Percentiles rank a stretch among this genome's conserved stretches.
phyloP scores from a whole-genome alignment of 2,329 filamentous ascomycete species.

The Penicillium sp. region DNA sequence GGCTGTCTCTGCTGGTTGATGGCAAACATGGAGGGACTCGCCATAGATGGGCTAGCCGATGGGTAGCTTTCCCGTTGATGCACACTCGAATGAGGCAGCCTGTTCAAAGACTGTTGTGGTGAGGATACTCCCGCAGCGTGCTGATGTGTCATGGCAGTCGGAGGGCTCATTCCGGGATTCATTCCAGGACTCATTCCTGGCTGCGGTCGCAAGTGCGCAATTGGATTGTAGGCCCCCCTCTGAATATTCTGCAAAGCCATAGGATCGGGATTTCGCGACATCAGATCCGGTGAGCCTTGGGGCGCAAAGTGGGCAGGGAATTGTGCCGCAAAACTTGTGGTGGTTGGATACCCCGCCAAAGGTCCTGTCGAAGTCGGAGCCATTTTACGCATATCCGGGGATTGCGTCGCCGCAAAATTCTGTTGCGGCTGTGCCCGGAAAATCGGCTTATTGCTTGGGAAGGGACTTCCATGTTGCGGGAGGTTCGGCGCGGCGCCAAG shows the following conservation, averaged over 20 bases:
- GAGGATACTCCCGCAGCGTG: slow-evolving; percentile 32
- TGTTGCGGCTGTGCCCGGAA: slow-evolving; percentile 30
- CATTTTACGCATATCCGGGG: slow-evolving; percentile 36
- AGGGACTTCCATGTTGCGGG: slow-evolving; percentile 28
- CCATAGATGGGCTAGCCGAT: slow-evolving; percentile 23
- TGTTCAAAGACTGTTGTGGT: slow-evolving; percentile 32
- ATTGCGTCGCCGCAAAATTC: slow-evolving; percentile 24
- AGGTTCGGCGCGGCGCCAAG: slow-evolving; percentile 24
- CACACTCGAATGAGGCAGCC: slow-evolving; percentile 24
- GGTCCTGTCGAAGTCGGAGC: slow-evolving; percentile 30
- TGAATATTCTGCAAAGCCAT: slow-evolving; percentile 32
- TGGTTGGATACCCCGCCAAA: slow-evolving; percentile 31
- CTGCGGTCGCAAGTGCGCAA: slow-evolving; percentile 30
- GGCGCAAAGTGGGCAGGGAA: slow-evolving; percentile 29
- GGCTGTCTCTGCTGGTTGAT: slow-evolving; percentile 22
- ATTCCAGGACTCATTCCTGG: slow-evolving; percentile 29
- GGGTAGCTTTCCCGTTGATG: slow-evolving; percentile 23
- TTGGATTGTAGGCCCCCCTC: slow-evolving; percentile 28
- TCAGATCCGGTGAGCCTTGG: slow-evolving; percentile 30
- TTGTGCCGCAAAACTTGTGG: slow-evolving; percentile 24
- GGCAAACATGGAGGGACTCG: slow-evolving; percentile 24
- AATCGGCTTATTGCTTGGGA: slow-evolving; percentile 26
- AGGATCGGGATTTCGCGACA: slow-evolving; percentile 29
- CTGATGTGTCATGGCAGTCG: slow-evolving; percentile 28
- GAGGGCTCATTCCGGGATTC: slow-evolving; percentile 29